These are phyloP conservation scores for Claviceps purpurea DNA, from an alignment of 2,329 filamentous ascomycete genomes.

Conservation along the genomic window DNA sequence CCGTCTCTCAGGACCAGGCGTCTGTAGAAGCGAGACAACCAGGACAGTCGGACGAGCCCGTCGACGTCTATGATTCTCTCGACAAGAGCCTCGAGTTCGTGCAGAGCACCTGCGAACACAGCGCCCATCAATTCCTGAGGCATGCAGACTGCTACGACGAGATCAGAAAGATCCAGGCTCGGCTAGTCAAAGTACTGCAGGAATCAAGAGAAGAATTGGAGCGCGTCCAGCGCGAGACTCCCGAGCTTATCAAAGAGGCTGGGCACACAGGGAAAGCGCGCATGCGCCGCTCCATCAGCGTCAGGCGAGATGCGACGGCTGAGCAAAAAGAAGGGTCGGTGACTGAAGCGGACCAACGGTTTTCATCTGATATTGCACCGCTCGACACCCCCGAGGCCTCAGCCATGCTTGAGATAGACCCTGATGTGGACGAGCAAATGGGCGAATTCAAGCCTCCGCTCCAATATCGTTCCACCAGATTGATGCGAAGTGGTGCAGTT, in stretches of 20 bases:
- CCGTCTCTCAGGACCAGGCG: conserved; percentile 14
- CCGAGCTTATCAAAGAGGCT: conserved; percentile 26
- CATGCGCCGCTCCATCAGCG: conserved; percentile 38
- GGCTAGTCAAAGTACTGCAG: conserved; percentile 49
- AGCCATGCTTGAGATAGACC: conserved; percentile 20
- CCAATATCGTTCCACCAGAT: conserved; percentile 29
- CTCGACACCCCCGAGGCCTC: conserved; percentile 7
- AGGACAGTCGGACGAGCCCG: conserved; percentile 1
- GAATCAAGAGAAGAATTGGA: conserved; percentile 47
- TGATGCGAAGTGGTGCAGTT: conserved; percentile 19
- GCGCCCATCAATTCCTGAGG: conserved; percentile 79
- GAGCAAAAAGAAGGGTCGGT: conserved; percentile 16
- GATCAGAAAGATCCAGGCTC: conserved; percentile 53
- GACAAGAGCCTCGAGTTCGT: conserved; percentile 70
- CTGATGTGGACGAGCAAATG: conserved; percentile 25
- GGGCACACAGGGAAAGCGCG: conserved; percentile 29
- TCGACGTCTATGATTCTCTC: conserved; percentile 54
- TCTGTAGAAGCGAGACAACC: not conserved
- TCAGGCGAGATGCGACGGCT: conserved; percentile 31
- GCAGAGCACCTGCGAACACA: conserved; percentile 71
- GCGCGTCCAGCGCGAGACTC: conserved; percentile 39
- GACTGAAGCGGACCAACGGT: conserved; percentile 12
- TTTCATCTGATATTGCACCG: conserved; percentile 11
- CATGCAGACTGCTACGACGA: conserved; percentile 75
- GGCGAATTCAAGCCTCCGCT: conserved; percentile 25